These are phyloP conservation scores for Cinnamomum chago DNA, from an alignment of 164 flowering plant genomes.

Conservation along the genomic window DNA sequence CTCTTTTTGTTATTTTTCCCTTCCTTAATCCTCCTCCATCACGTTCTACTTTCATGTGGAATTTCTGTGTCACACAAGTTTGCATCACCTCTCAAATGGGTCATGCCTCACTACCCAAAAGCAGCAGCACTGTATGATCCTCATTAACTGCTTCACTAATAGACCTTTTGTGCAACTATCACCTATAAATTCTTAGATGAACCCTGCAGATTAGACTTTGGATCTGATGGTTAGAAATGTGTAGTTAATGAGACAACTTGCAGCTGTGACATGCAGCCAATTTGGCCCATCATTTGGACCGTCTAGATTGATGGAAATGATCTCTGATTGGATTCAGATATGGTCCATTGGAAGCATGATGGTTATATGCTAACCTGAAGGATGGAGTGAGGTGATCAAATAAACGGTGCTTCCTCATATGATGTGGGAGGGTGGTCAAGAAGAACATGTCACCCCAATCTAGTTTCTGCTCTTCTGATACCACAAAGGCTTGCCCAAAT, in stretches of 20 bases:
- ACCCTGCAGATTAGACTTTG: background rate
- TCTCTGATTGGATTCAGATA: background rate
- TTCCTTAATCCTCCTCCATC: background rate
- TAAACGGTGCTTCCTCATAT: conserved; percentile 22
- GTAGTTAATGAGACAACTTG: too few relatives aligned
- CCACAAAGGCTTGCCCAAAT: conserved; percentile 51
- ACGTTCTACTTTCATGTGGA: background rate
- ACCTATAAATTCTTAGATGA: background rate
- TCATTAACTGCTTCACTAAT: too few relatives aligned
- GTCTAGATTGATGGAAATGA: background rate
- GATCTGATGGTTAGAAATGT: too few relatives aligned
- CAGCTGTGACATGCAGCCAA: too few relatives aligned
- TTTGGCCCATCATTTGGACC: background rate
- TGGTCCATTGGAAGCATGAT: background rate
- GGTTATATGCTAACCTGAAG: conserved; percentile 28
- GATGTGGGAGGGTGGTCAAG: conserved; percentile 24
- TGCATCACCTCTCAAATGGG: too few relatives aligned
- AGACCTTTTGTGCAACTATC: too few relatives aligned
- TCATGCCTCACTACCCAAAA: too few relatives aligned
- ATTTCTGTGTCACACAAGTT: background rate
- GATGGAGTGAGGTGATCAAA: conserved; percentile 33
- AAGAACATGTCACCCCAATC: conserved; percentile 55
- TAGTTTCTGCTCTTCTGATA: conserved; percentile 47
- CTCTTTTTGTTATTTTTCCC: background rate
- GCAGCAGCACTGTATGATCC: too few relatives aligned